Evolutionary conservation across 1,284 basidiomycete species (phyloP).

Genomic region (Microbotryum scabiosae): DNA sequence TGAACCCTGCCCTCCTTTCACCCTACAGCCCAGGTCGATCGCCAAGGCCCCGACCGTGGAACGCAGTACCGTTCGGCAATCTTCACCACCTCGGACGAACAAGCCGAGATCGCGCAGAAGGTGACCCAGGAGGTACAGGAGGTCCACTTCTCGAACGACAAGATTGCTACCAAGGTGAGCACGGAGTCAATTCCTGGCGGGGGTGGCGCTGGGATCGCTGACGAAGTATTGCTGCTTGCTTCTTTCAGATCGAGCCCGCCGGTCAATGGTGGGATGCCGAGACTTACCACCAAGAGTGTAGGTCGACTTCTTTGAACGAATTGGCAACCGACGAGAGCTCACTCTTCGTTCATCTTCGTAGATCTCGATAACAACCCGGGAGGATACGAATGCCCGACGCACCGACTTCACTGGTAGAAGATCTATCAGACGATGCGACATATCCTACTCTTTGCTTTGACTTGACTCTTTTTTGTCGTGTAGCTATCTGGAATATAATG

Average conservation of each 20-base stretch:
- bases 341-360: background rate
- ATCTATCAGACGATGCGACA: background rate
- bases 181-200: background rate
- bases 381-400: constrained; percentile 54
- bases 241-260: constrained; percentile 51
- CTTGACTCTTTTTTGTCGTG: no score
- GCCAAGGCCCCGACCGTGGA: constrained; percentile 67
- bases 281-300: constrained; percentile 67
- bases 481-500: no score
- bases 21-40: constrained; percentile 47
- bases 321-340: no score
- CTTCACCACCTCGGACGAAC: constrained; percentile 70
- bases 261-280: constrained; percentile 74
- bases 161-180: constrained; percentile 57
- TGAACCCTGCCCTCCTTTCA: background rate
- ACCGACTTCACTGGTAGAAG: constrained; percentile 49
- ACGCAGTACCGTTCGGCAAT: constrained; percentile 89
- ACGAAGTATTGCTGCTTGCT: background rate
- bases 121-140: constrained; percentile 79
- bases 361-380: constrained; percentile 58
- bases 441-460: background rate
- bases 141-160: constrained; percentile 61
- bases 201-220: no score
- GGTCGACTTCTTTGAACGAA: background rate
- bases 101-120: constrained; percentile 62